These are phyloP conservation scores for Carex sylvatica DNA, from an alignment of 202 grass and related monocot genomes.

Conservation along the genomic window DNA sequence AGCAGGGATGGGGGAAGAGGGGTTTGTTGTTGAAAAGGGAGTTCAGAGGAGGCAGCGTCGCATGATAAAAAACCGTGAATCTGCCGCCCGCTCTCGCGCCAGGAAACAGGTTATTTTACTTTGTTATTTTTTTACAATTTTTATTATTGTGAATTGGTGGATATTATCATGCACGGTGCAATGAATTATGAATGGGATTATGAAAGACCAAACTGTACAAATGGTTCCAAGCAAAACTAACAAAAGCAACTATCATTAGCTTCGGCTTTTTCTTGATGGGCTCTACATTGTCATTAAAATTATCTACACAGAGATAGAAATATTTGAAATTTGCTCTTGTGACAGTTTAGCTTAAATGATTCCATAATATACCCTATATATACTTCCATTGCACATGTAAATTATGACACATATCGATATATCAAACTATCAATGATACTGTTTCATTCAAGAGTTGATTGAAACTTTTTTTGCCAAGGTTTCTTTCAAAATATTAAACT, in stretches of 20 bases:
- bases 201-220: background rate
- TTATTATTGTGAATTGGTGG: background rate
- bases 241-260: background rate
- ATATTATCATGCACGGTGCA: background rate
- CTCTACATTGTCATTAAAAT: background rate
- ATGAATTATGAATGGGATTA: constrained; percentile 5
- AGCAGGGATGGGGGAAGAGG: constrained; percentile 33
- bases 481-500: background rate
- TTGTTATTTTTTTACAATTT: background rate
- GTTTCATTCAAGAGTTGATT: background rate
- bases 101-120: constrained; percentile 64
- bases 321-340: background rate
- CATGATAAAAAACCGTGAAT: constrained; percentile 98
- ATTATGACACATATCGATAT: background rate
- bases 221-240: constrained; percentile 1
- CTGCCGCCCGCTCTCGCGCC: constrained; percentile 73
- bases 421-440: constrained; percentile 8
- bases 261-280: background rate
- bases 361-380: background rate
- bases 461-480: background rate
- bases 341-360: background rate
- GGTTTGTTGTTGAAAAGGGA: constrained; percentile 40
- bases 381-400: background rate
- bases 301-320: background rate
- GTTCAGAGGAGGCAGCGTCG: constrained; percentile 79